phyloP scores from a whole-genome alignment of 305 asterid species.

The Solanum hybrid region DNA sequence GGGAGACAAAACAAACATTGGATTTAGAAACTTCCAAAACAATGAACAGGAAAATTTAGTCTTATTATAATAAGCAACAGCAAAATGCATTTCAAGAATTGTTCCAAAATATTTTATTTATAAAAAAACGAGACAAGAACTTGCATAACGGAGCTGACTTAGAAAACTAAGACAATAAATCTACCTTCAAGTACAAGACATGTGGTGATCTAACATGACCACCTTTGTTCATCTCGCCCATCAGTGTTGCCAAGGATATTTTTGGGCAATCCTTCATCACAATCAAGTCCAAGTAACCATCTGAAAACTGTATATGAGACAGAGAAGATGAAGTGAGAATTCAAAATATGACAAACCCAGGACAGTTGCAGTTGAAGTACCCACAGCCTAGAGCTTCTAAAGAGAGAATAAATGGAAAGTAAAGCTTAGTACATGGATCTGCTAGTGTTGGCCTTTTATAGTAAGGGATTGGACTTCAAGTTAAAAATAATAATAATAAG shows the following conservation, averaged over 20 bases:
- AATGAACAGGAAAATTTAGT: neutral
- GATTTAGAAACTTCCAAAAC: neutral
- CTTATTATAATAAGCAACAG: neutral
- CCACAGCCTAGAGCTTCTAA: neutral
- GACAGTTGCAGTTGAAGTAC: neutral
- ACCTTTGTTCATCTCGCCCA: conserved; percentile 57
- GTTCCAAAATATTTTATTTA: neutral
- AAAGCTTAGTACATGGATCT: neutral
- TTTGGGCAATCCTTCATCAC: conserved; percentile 70
- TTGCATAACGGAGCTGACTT: neutral
- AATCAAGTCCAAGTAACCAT: conserved; percentile 87
- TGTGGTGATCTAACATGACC: conserved; percentile 72
- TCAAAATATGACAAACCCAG: neutral
- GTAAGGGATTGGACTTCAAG: neutral
- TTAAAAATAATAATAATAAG: neutral
- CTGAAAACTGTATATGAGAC: conserved; percentile 62
- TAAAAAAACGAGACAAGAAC: neutral
- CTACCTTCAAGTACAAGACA: conserved; percentile 72
- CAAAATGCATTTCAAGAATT: neutral
- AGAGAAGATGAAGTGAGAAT: neutral
- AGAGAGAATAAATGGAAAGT: neutral
- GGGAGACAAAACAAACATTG: neutral
- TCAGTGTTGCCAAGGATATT: conserved; percentile 46
- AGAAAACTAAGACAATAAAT: neutral
- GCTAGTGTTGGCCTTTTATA: neutral